These are phyloP conservation scores for Auriscalpium orientale DNA, from an alignment of 768 basidiomycete genomes.

Conservation along the genomic window DNA sequence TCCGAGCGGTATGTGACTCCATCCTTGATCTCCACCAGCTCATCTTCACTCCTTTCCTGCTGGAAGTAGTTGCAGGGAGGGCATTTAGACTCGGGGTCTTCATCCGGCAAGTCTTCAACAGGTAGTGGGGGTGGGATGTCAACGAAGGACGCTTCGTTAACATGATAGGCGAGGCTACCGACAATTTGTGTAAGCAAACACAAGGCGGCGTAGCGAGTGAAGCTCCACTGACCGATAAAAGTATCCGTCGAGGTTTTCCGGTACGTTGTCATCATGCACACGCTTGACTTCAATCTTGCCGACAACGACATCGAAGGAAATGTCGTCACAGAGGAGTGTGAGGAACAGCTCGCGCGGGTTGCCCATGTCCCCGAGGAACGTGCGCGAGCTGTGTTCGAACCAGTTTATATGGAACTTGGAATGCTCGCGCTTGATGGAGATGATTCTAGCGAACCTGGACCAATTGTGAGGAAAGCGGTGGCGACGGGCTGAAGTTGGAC, in stretches of 20 bases:
- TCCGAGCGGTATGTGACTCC: slow-evolving; percentile 41
- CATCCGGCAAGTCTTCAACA: neutral
- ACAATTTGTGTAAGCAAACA: too few species aligned
- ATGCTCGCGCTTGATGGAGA: slow-evolving; percentile 38
- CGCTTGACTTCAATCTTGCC: slow-evolving; percentile 40
- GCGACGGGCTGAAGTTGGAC: neutral
- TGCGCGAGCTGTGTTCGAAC: slow-evolving; percentile 64
- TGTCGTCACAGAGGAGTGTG: slow-evolving; percentile 44
- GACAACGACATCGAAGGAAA: slow-evolving; percentile 31
- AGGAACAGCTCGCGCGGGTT: slow-evolving; percentile 62
- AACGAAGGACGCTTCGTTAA: neutral
- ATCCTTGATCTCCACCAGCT: slow-evolving; percentile 19
- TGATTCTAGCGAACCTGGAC: slow-evolving; percentile 61
- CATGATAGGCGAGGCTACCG: neutral
- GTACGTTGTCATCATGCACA: neutral
- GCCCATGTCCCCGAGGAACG: slow-evolving; percentile 51
- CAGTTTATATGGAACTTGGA: slow-evolving; percentile 59
- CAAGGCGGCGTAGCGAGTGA: neutral
- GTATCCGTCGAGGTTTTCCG: neutral
- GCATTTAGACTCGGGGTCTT: slow-evolving; percentile 45
- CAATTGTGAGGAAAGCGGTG: neutral
- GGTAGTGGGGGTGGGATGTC: neutral
- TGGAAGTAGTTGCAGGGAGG: slow-evolving; percentile 34
- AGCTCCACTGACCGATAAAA: slow-evolving; percentile 11
- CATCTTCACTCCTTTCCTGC: slow-evolving; percentile 25